phyloP scores from a whole-genome alignment of 306 rosid genomes.

The Prunus mira region DNA sequence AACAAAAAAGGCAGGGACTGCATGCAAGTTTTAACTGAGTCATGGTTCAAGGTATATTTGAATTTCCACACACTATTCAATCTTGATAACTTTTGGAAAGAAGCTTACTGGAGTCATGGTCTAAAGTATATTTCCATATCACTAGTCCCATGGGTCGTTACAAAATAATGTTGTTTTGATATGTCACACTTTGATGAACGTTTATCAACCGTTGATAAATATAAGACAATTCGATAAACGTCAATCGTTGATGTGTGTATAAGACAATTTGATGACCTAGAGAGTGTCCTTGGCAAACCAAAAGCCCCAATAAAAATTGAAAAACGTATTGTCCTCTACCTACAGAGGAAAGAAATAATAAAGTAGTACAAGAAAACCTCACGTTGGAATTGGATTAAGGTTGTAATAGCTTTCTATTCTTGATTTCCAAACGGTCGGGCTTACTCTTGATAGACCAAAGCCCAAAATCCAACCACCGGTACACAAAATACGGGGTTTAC shows the following conservation, averaged over 20 bases:
- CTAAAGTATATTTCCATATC: not conserved
- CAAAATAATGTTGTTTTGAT: no score
- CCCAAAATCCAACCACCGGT: not conserved
- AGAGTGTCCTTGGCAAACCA: no score
- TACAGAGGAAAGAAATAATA: not conserved
- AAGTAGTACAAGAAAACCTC: not conserved
- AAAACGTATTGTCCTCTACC: not conserved
- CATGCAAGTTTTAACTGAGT: not conserved
- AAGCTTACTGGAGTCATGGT: not conserved
- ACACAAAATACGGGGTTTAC: not conserved
- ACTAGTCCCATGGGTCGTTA: no score
- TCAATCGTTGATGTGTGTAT: not conserved
- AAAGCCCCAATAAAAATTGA: no score
- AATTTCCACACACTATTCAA: no score
- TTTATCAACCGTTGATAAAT: not conserved
- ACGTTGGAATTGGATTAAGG: not conserved
- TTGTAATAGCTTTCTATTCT: no score
- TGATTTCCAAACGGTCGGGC: not conserved
- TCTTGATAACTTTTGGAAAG: no score
- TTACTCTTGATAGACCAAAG: not conserved
- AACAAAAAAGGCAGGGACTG: not conserved
- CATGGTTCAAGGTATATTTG: not conserved
- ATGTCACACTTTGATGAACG: no score
- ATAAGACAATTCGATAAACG: no score
- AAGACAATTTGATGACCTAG: not conserved